Evolutionary conservation across 768 basidiomycete genomes (phyloP), one percentile per base, ranked within the genome.

Genomic region (Boletus edulis): DNA sequence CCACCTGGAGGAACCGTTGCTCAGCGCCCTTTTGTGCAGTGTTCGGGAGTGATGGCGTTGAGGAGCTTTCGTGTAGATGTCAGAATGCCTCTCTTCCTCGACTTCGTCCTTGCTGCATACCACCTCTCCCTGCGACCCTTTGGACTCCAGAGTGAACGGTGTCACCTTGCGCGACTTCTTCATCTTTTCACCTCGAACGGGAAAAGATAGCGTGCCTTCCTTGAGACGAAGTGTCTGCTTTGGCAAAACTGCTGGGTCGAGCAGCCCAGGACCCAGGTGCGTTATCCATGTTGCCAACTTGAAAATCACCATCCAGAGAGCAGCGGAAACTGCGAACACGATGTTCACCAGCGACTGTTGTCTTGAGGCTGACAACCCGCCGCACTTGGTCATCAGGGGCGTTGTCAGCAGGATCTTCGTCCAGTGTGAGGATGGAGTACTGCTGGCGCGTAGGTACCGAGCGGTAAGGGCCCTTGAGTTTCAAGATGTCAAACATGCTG

Each of bases 401-500:
- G n/a, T 43, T 46, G 17, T 42, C 37, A n/a, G 14, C 46, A 14
- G 39, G 24, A 12, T 55, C 53, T 31, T 47, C 55, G 3, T 27
- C 48, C 5, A 32, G 40, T 4, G 17, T 15, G 17, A 61, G 31
- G 32, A 32, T 29, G 4, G 38, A 12, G 32, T 62, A 53, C 18
- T 51, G 43, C 17, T 44, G 40, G 35, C 14, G 40, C 13, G n/a
- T 55, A 14, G 52, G 49, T 13, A 32, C 38, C n/a, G 35, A 24
- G 4, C 22, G 61, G 15, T 46, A 35, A 38, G 50, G 37, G 27
- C 39, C 39, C 15, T 43, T 62, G 27, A 63, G 56, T 42, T 49
- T 64, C 46, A 71, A 42, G 10, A 69, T 53, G 43, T 62, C 58
- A 27, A 69, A 59, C 58, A 62, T 60, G 56, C 59, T 56, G 14